These are phyloP conservation scores for Rubroboletus satanas DNA, from an alignment of 768 basidiomycete genomes.

Conservation along the genomic window DNA sequence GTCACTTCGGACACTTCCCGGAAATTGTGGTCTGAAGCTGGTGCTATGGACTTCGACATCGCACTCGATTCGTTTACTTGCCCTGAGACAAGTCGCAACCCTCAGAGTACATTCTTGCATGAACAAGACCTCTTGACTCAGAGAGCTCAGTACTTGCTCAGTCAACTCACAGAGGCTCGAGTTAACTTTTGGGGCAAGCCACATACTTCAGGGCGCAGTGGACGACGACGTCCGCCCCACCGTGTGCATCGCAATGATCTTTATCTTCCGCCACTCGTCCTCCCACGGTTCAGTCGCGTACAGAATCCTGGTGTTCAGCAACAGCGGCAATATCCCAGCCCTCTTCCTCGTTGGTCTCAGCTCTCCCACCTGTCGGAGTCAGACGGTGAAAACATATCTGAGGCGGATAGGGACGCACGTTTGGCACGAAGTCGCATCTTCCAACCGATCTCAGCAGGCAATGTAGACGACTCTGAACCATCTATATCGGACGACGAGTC, in stretches of 20 bases:
- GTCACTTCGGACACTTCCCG: slow-evolving; percentile 37
- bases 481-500: slow-evolving; percentile 74
- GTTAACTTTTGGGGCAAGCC: background rate
- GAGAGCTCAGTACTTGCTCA: slow-evolving; percentile 55
- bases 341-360: slow-evolving; percentile 20
- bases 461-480: slow-evolving; percentile 41
- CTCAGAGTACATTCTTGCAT: slow-evolving; percentile 63
- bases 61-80: slow-evolving; percentile 68
- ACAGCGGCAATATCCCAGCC: slow-evolving; percentile 6
- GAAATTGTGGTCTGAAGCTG: slow-evolving; percentile 66
- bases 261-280: slow-evolving; percentile 42
- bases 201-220: background rate
- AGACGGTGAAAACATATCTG: slow-evolving; percentile 57
- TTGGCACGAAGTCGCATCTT: slow-evolving; percentile 63
- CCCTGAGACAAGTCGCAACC: slow-evolving; percentile 46
- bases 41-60: slow-evolving; percentile 47
- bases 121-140: slow-evolving; percentile 69
- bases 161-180: slow-evolving; percentile 23
- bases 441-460: slow-evolving; percentile 24
- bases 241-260: slow-evolving; percentile 45
- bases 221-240: slow-evolving; percentile 8
- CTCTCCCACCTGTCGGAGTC: slow-evolving; percentile 51
- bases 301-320: slow-evolving; percentile 1
- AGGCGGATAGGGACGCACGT: slow-evolving; percentile 66
- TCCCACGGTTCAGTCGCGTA: slow-evolving; percentile 24